Evolutionary conservation across 169 alveolate genomes (phyloP).

Genomic region (Perkinsus olseni): DNA sequence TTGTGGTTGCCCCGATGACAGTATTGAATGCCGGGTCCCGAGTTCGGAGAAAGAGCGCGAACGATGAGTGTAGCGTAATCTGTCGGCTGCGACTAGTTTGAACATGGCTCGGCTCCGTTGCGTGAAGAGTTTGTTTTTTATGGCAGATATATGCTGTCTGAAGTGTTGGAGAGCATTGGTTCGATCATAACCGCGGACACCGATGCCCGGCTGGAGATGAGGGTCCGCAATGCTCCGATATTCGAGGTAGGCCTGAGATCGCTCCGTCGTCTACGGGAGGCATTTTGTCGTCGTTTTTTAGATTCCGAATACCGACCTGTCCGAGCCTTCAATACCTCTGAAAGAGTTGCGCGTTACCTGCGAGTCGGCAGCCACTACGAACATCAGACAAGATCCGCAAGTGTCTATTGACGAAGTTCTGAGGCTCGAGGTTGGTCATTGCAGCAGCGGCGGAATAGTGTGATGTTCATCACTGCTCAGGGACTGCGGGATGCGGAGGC

Average conservation of each 20-base stretch:
- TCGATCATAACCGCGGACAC: background rate
- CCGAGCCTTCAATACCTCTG: background rate
- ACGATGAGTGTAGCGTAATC: too few relatives aligned
- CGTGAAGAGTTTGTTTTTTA: too few relatives aligned
- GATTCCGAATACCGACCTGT: background rate
- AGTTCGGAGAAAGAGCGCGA: too few relatives aligned
- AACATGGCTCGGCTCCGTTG: too few relatives aligned
- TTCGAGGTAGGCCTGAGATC: background rate
- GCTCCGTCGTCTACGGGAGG: background rate
- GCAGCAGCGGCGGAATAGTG: background rate
- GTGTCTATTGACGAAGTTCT: background rate
- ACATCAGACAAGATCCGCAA: background rate
- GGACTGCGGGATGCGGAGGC: background rate
- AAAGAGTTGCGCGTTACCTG: background rate
- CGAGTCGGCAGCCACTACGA: background rate
- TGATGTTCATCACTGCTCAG: background rate
- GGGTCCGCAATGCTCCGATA: background rate
- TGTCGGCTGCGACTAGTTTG: too few relatives aligned
- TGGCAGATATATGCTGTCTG: background rate
- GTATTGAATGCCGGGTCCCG: too few relatives aligned
- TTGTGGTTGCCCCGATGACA: too few relatives aligned
- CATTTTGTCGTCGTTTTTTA: background rate
- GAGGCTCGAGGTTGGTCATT: background rate
- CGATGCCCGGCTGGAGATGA: background rate
- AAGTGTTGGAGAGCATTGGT: background rate